These are phyloP conservation scores for Cladochytrium replicatum DNA, from an alignment of 192 early-diverging fungal species.

Conservation along the genomic window DNA sequence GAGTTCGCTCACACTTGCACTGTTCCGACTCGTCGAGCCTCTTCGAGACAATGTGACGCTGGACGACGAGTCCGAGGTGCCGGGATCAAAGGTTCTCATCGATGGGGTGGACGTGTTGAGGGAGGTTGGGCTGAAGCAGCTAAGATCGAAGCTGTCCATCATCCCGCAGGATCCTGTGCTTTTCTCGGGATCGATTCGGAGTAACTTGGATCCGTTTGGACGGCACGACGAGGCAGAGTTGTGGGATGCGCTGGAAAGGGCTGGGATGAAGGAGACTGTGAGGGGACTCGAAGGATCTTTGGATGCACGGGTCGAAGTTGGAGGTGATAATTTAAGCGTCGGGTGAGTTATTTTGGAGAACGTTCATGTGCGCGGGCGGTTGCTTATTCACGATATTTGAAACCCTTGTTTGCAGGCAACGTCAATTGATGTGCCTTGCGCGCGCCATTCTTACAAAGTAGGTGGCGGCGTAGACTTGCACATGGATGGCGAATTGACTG, in stretches of 20 bases:
- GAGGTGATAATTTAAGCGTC: slow-evolving; percentile 56
- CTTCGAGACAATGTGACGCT: slow-evolving; percentile 54
- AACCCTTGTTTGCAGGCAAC: slow-evolving; percentile 73
- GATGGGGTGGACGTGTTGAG: slow-evolving; percentile 65
- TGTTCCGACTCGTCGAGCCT: slow-evolving; percentile 75
- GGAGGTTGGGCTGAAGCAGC: slow-evolving; percentile 54
- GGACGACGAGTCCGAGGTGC: slow-evolving; percentile 54
- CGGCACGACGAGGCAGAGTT: slow-evolving; percentile 53
- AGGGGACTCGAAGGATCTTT: slow-evolving; percentile 50
- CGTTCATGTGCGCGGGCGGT: no score
- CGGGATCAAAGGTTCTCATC: slow-evolving; percentile 53
- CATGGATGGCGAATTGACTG: no score
- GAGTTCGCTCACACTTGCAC: slow-evolving; percentile 58
- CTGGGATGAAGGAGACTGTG: slow-evolving; percentile 57
- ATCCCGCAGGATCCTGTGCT: slow-evolving; percentile 34
- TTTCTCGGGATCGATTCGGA: slow-evolving; percentile 37
- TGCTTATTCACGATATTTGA: no score
- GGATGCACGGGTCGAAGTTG: slow-evolving; percentile 36
- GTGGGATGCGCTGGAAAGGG: slow-evolving; percentile 57
- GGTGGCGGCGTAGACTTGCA: no score
- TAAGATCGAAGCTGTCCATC: slow-evolving; percentile 59
- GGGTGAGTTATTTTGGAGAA: no score
- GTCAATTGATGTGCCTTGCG: slow-evolving; percentile 46
- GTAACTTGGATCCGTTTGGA: slow-evolving; percentile 65
- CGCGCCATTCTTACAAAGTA: slow-evolving; percentile 38